Base-by-base conservation (phyloP, 768 basidiomycete species). In the Boletus subcaerulescens region DNA sequence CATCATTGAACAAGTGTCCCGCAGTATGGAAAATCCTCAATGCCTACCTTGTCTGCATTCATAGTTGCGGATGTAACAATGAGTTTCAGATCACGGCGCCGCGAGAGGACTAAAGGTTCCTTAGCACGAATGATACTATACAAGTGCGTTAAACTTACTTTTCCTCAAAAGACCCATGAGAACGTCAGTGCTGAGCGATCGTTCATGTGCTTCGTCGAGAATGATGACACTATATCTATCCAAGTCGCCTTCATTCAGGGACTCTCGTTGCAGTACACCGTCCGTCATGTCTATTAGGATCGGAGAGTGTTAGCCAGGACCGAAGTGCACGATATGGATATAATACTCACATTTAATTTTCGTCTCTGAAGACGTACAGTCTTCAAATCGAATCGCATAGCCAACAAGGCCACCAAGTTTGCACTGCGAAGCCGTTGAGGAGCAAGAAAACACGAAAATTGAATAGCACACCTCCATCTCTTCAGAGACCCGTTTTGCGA, bases 51-150 rank as follows among this genome's bases (percentile, higher is more conserved):
- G 46, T 97, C 94, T 1, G 97, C 91, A 68, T 99, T 99, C 97
- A 99, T 99, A 4, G 97, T 99, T 3, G 97, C 97, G 9, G 97
- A 98, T 1, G 97, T 98, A 38, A 99, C 94, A 60, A 99, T 93
- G 41, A 99, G 83, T 71, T 93, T 98, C 41, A 98, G 76, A 68
- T 99, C 97, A 52, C 95, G 78, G 56, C 97, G 78, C 4, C 97
- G 83, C 2, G 94, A 93, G 22, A 99, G 74, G 63, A 94, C 86
- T 91, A 55, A 29, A 8, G 1, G 26, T 45, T 46, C 38, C 31
- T 68, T 53, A 51, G 58, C 31, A 39, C 51, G 31, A 15, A 12
- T n/a, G 4, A 24, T 0, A 36, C 1, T 15, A 17, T 35, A 44
- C 4, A 31, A 22, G 4, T 9, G 39, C n/a, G 38, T 48, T 9